phyloP scores from a whole-genome alignment of 2,329 filamentous ascomycete genomes.

The Podosphaera fusca region DNA sequence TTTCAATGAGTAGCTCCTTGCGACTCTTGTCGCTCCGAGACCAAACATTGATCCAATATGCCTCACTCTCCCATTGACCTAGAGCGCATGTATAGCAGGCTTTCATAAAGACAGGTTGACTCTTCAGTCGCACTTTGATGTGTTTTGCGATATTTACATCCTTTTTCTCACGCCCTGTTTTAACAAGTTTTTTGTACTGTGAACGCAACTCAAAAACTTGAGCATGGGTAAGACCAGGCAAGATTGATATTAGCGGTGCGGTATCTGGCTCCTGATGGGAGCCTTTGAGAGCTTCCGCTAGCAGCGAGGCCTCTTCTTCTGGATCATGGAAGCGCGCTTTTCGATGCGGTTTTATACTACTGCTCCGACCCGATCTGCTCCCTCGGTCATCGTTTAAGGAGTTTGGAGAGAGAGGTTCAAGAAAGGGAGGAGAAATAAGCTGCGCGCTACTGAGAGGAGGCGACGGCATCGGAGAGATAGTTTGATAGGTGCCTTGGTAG shows the following conservation, averaged over 20 bases:
- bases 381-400: conserved; percentile 25
- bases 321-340: conserved; percentile 68
- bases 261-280: conserved; percentile 40
- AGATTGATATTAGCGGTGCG: conserved; percentile 54
- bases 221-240: conserved; percentile 65
- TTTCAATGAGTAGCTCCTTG: conserved; percentile 77
- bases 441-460: conserved; percentile 36
- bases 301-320: conserved; percentile 49
- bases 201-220: conserved; percentile 68
- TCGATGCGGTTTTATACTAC: conserved; percentile 19
- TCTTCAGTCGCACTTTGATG: conserved; percentile 54
- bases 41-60: conserved; percentile 97
- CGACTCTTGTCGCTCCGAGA: conserved; percentile 73
- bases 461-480: conserved; percentile 82
- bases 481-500: conserved; percentile 84
- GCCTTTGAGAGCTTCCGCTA: conserved; percentile 45
- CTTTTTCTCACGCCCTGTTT: conserved; percentile 46
- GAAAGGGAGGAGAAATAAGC: conserved; percentile 20
- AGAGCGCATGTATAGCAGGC: conserved; percentile 76
- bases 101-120: conserved; percentile 62
- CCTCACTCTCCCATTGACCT: conserved; percentile 77
- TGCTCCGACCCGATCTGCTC: conserved; percentile 21
- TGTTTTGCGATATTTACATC: conserved; percentile 74
- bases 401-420: conserved; percentile 29
- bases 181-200: conserved; percentile 80